Percentiles rank a stretch among this genome's conserved stretches.
These are phyloP conservation scores for Blumeria hordei DNA, from an alignment of 2,329 filamentous ascomycete genomes.

Conservation along the genomic window DNA sequence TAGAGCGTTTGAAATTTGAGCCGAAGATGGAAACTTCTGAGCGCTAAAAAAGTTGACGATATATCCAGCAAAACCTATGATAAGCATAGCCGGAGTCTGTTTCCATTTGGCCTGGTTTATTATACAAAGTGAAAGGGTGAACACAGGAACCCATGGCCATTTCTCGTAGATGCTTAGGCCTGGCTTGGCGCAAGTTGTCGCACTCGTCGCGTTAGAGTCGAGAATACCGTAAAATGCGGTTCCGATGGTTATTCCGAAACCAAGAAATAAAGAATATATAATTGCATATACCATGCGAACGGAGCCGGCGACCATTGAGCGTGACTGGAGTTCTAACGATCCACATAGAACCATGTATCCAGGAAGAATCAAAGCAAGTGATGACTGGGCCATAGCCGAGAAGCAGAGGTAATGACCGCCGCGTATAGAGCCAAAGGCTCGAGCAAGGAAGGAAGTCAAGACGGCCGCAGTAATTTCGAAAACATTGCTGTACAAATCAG, in stretches of 20 bases:
- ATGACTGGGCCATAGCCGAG: constrained; percentile 37
- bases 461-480: constrained; percentile 39
- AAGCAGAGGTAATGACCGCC: constrained; percentile 32
- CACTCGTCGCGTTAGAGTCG: constrained; percentile 22
- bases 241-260: constrained; percentile 31
- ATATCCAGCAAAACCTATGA: constrained; percentile 51
- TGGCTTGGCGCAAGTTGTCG: constrained; percentile 21
- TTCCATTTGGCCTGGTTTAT: constrained; percentile 67
- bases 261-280: constrained; percentile 31
- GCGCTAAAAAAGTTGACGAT: constrained; percentile 52
- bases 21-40: constrained; percentile 38
- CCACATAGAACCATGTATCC: constrained; percentile 37
- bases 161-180: constrained; percentile 25
- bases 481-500: constrained; percentile 41
- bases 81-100: constrained; percentile 53
- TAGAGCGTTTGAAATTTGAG: constrained; percentile 53
- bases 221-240: constrained; percentile 29
- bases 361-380: constrained; percentile 40
- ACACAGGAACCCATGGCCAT: constrained; percentile 51
- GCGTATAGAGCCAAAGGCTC: constrained; percentile 35
- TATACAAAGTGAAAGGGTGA: constrained; percentile 47
- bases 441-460: constrained; percentile 34
- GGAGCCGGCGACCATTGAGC: constrained; percentile 28
- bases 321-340: constrained; percentile 29
- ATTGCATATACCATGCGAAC: constrained; percentile 34